phyloP scores from a whole-genome alignment of 345 rosid species.

The Eucalyptus tenuipes region DNA sequence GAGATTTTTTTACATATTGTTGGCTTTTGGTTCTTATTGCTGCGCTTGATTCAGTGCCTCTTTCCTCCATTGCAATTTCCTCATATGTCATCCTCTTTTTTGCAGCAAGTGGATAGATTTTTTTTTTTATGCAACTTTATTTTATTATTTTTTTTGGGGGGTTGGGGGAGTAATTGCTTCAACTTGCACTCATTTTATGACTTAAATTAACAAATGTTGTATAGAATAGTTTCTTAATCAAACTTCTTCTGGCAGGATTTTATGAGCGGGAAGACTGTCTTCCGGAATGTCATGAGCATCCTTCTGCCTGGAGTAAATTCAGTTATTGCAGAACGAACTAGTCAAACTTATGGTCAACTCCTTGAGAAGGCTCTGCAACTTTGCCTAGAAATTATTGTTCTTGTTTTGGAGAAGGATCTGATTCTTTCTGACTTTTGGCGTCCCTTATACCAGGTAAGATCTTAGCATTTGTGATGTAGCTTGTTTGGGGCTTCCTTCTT shows the following conservation, averaged over 20 bases:
- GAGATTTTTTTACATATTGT: neutral
- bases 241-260: constrained; percentile 50
- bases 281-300: constrained; percentile 77
- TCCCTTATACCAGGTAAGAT: constrained; percentile 72
- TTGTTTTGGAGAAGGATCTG: constrained; percentile 72
- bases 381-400: constrained; percentile 70
- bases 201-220: neutral
- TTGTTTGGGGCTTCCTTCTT: neutral
- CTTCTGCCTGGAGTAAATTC: constrained; percentile 80
- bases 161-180: neutral
- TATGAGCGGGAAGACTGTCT: constrained; percentile 92
- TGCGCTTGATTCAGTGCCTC: neutral
- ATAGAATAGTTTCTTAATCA: neutral
- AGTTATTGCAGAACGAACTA: constrained; percentile 57
- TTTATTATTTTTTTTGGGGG: neutral
- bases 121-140: neutral
- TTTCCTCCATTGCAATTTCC: neutral
- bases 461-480: neutral
- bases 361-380: constrained; percentile 89
- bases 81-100: neutral
- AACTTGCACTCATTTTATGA: neutral
- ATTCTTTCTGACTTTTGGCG: constrained; percentile 88
- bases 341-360: constrained; percentile 64
- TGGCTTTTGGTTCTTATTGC: neutral
- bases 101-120: neutral